phyloP scores from a whole-genome alignment of 2,329 filamentous ascomycete genomes.

The Neonectria neomacrospora region DNA sequence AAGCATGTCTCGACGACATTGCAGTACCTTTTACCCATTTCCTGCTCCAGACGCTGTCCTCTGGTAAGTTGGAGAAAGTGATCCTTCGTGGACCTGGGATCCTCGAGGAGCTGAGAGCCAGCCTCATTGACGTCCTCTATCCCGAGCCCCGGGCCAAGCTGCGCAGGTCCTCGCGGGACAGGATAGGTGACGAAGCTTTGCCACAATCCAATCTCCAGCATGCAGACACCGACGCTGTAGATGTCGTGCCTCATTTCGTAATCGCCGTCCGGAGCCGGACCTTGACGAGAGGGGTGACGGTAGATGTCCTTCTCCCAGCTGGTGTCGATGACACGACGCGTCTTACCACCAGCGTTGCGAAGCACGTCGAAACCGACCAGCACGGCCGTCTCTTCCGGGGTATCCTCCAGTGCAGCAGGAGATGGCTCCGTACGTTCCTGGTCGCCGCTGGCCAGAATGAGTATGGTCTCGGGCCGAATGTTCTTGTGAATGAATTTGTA shows the following conservation, averaged over 20 bases:
- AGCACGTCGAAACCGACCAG: constrained; percentile 34
- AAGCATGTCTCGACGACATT: constrained; percentile 49
- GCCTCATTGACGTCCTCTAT: neutral
- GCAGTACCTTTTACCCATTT: constrained; percentile 47
- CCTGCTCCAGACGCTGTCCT: constrained; percentile 26
- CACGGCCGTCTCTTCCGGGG: neutral
- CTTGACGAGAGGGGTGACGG: constrained; percentile 60
- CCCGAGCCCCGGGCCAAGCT: neutral
- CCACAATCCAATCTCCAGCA: constrained; percentile 65
- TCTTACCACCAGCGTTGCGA: constrained; percentile 32
- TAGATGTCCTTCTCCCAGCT: constrained; percentile 58
- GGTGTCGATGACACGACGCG: constrained; percentile 47
- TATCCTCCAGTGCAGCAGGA: neutral
- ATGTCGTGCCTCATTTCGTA: constrained; percentile 67
- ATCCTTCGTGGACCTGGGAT: constrained; percentile 1
- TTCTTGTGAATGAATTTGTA: constrained; percentile 59
- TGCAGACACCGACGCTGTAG: constrained; percentile 64
- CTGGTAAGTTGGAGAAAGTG: constrained; percentile 32
- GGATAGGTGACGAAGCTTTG: constrained; percentile 45
- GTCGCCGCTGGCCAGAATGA: constrained; percentile 44
- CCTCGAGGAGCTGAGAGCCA: neutral
- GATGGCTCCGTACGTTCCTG: neutral
- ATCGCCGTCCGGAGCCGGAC: constrained; percentile 47
- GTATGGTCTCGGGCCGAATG: constrained; percentile 55
- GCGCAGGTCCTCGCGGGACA: neutral